Conservation (phyloP, 805 yeast genomes). For the Kodamaea kaohsiungensis region DNA sequence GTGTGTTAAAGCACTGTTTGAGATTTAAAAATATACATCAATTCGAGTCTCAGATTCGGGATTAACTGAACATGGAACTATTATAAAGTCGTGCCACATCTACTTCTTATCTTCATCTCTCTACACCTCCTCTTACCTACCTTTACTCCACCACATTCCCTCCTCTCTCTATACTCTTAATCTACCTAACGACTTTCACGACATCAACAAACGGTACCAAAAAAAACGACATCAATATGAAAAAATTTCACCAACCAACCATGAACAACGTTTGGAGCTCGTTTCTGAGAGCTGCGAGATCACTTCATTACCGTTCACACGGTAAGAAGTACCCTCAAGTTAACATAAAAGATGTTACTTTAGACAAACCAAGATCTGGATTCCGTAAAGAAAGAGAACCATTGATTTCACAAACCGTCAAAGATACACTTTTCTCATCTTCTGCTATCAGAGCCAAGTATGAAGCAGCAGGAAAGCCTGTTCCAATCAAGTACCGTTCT, state of each 20-base stretch:
- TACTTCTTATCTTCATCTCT: too few relatives aligned
- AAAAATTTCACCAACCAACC: constrained; percentile 8
- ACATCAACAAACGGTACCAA: background rate
- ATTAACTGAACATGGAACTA: too few relatives aligned
- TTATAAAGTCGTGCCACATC: too few relatives aligned
- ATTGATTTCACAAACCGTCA: constrained; percentile 39
- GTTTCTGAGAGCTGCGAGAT: constrained; percentile 14
- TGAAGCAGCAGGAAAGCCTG: constrained; percentile 39
- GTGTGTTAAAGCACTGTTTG: too few relatives aligned
- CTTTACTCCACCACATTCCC: background rate
- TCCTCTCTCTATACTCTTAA: background rate
- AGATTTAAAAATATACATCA: too few relatives aligned
- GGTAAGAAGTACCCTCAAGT: constrained; percentile 41
- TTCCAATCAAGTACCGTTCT: constrained; percentile 40
- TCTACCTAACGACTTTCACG: background rate
- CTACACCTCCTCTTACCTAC: background rate
- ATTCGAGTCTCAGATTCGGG: too few relatives aligned
- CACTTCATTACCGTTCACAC: constrained; percentile 32
- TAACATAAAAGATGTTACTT: constrained; percentile 37
- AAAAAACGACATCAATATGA: constrained; percentile 1
- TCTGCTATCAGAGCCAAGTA: constrained; percentile 36
- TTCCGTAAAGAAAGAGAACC: constrained; percentile 41
- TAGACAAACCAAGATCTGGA: constrained; percentile 40
- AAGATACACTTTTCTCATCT: constrained; percentile 42
- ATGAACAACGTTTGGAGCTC: constrained; percentile 5